Percentiles rank a stretch among this genome's conserved stretches.
These are phyloP conservation scores for Halophytophthora batemanensis DNA, from an alignment of 352 stramenopile genomes.

Conservation along the genomic window DNA sequence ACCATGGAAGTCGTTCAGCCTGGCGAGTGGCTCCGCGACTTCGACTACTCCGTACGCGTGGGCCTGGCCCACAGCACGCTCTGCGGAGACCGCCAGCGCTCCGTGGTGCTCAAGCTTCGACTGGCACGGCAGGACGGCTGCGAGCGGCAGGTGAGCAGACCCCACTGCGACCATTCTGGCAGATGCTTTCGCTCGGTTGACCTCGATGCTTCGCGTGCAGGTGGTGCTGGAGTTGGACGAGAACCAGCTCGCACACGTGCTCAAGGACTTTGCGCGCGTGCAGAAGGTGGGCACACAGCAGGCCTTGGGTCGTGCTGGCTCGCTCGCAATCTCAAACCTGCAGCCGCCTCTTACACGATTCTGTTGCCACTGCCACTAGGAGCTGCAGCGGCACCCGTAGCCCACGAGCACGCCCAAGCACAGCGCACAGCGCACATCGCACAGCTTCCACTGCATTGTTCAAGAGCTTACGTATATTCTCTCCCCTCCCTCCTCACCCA, in stretches of 20 bases:
- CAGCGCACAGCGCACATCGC: too few relatives aligned
- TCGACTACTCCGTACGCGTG: constrained; percentile 75
- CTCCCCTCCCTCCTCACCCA: constrained; percentile 13
- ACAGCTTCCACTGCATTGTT: too few relatives aligned
- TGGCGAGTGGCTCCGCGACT: constrained; percentile 40
- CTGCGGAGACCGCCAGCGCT: constrained; percentile 37
- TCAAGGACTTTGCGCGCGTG: constrained; percentile 37
- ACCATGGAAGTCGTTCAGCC: neutral
- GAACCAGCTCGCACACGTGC: constrained; percentile 30
- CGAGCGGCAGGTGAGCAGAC: constrained; percentile 30
- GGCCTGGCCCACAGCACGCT: constrained; percentile 57
- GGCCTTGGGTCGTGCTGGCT: too few relatives aligned
- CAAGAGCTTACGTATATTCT: neutral
- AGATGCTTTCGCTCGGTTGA: neutral
- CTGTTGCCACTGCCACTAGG: neutral
- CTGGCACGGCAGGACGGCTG: constrained; percentile 23
- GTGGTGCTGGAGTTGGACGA: constrained; percentile 49
- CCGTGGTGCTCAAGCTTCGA: constrained; percentile 55
- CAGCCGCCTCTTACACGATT: too few relatives aligned
- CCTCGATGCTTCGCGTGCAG: constrained; percentile 6
- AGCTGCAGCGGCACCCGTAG: constrained; percentile 20
- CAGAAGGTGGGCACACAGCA: constrained; percentile 21
- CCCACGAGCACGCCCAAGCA: constrained; percentile 11
- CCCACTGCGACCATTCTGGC: too few relatives aligned
- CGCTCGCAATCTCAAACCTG: too few relatives aligned